These are phyloP conservation scores for Cucumis cinereus DNA, from an alignment of 306 rosid genomes.

Conservation along the genomic window DNA sequence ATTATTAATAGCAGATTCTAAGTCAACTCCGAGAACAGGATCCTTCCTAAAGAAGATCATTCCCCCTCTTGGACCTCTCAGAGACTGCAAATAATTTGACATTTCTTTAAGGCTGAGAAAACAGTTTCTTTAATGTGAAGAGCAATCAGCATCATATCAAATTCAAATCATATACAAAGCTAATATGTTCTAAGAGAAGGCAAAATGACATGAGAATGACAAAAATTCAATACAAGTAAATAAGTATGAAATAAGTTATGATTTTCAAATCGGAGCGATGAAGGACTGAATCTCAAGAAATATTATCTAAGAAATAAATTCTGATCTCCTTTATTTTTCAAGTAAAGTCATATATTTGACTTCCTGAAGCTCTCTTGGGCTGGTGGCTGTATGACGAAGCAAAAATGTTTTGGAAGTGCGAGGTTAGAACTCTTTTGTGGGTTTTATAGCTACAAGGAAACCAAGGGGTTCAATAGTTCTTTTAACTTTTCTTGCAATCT, in stretches of 20 bases:
- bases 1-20: conserved; percentile 82
- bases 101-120: conserved; percentile 1
- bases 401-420: neutral
- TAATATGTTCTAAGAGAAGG: neutral
- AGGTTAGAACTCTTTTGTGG: neutral
- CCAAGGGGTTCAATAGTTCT: neutral
- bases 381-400: neutral
- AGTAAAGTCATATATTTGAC: neutral
- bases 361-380: neutral
- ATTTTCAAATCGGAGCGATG: too few species aligned
- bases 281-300: too few species aligned
- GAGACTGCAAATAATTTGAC: conserved; percentile 38
- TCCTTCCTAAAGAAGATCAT: conserved; percentile 97
- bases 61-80: conserved; percentile 95
- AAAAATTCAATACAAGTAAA: neutral
- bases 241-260: neutral
- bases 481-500: neutral
- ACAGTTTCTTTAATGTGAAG: neutral
- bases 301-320: too few species aligned
- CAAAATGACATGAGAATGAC: neutral
- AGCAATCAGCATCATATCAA: neutral
- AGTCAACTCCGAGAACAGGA: conserved; percentile 55
- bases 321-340: neutral
- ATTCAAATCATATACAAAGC: neutral
- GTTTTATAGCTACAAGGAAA: neutral